Base-by-base conservation (phyloP, 1,284 basidiomycete genomes). In the Marasmius sp. region DNA sequence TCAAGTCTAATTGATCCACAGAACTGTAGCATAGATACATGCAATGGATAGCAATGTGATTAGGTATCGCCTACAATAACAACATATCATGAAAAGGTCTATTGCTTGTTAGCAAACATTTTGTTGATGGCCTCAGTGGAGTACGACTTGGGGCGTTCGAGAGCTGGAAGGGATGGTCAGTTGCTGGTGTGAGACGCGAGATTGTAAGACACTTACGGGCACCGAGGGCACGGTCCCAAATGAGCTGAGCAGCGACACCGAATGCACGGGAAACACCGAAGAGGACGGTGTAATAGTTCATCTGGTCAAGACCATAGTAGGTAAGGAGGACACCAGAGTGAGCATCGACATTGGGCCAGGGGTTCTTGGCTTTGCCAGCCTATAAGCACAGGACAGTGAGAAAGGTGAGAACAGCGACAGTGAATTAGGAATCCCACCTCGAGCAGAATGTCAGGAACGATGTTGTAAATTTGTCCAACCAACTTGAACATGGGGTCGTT, bases 261-360 rank as follows among this genome's bases (percentile, higher is more conserved):
- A 95, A 93, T 14, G 94, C 93, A 74, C 94, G 89, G 37, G 95
- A 97, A 54, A 98, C 94, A 84, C 96, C 96, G 77, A 98, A 98
- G 66, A 98, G 85, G 65, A 97, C 95, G 65, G 94, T 97, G 83
- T 97, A 97, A 83, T 92, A 97, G 74, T 93, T 85, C 89, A 95
- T 95, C 76, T 96, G 88, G 69, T 85, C 84, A 64, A 95, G 80
- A 61, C 94, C 94, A 73, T 95, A 97, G 80, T 97, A 84, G 64
- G 94, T 94, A 60, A 98, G 83, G 61, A 98, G 88, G 67, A 91
- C 95, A 80, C 97, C 97, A 39, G 96, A 98, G 81, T 95, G 95
- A 62, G 97, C 95, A 77, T 98, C 96, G 64, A 98, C 96, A 77
- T 98, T 97, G 58, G 93, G 92, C 89, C 91, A 92, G 6, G 91